A percentile compares a stretch with the other conserved stretches of the same genome.
These are phyloP conservation scores for Phaeosphaeriaceae sp. DNA, from an alignment of 2,329 filamentous ascomycete genomes.

Conservation along the genomic window DNA sequence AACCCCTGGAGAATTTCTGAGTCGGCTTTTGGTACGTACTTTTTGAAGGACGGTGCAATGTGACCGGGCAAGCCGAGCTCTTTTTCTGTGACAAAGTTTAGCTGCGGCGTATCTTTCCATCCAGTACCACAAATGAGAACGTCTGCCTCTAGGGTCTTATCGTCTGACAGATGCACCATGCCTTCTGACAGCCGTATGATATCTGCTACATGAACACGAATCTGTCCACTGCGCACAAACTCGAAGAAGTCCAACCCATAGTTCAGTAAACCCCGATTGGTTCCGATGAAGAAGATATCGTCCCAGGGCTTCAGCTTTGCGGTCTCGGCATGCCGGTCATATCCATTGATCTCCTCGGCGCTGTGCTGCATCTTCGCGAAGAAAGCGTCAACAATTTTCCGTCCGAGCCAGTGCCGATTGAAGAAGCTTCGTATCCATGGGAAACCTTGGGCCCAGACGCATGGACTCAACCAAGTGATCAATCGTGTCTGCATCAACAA, in stretches of 20 bases:
- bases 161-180: conserved; percentile 58
- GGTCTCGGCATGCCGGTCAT: conserved; percentile 51
- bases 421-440: conserved; percentile 61
- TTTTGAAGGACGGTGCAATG: conserved; percentile 6
- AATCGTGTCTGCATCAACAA: conserved; percentile 69
- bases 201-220: conserved; percentile 64
- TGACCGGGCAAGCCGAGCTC: conserved; percentile 36
- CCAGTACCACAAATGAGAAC: conserved; percentile 64
- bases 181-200: conserved; percentile 57
- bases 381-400: conserved; percentile 62
- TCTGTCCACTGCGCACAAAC: conserved; percentile 59
- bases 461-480: conserved; percentile 77
- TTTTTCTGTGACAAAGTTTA: conserved; percentile 55
- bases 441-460: conserved; percentile 75
- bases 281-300: conserved; percentile 60
- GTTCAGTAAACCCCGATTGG: conserved; percentile 65
- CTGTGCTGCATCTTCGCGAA: conserved; percentile 64
- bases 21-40: conserved; percentile 50
- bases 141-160: conserved; percentile 54
- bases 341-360: conserved; percentile 54
- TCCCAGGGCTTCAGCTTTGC: conserved; percentile 52
- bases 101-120: conserved; percentile 62
- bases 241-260: conserved; percentile 65
- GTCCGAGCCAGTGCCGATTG: conserved; percentile 63
- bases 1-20: conserved; percentile 61